Evolutionary conservation across 495 filamentous ascomycete genomes (phyloP), one percentile per base, ranked within the genome.

Genomic region (Trichoderma asperelloides): DNA sequence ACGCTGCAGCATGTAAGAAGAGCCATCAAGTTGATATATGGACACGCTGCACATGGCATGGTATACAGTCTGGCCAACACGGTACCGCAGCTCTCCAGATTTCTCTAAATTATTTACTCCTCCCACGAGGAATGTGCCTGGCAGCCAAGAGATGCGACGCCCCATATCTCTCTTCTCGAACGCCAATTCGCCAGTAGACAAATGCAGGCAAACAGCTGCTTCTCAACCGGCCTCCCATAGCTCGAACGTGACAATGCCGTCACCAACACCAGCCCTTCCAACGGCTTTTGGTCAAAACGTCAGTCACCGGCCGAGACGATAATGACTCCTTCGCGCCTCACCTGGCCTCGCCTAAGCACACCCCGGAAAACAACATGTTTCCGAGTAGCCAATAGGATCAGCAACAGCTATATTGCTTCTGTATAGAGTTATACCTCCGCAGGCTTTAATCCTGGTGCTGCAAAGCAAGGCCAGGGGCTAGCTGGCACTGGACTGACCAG

Each of bases 361-460:
- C 55, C 27, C 13, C 16, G 23, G 55, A 8, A 9, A 60, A 13
- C 55, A 60, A 25, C 55, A 60, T 15, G 55, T 30, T 28, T 27
- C 55, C 55, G 25, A 60, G 21, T 25, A 18, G 55, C 55, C 55
- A 60, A 60, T 60, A 11, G 16, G 25, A 13, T 25, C 55, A 23
- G 27, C 23, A 9, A 9, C 55, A 60, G 27, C 55, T 60, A 11
- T 60, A 30, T 60, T 30, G 23, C 23, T 60, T 60, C 55, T 60
- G 15, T 60, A 60, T 60, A 60, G 55, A 60, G 55, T 60, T 60
- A 60, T 28, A 60, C 2, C 23, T 60, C 55, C 55, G 55, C 55
- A n/a, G 27, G 55, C 55, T 60, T 11, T 60, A 30, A 60, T 60
- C 55, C 55, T 60, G 23, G 23, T 28, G 27, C 55, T 60, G 55